Percentiles rank a stretch among this genome's conserved stretches.
These are phyloP conservation scores for Cladophialophora carrionii DNA, from an alignment of 2,329 filamentous ascomycete species.

Conservation along the genomic window DNA sequence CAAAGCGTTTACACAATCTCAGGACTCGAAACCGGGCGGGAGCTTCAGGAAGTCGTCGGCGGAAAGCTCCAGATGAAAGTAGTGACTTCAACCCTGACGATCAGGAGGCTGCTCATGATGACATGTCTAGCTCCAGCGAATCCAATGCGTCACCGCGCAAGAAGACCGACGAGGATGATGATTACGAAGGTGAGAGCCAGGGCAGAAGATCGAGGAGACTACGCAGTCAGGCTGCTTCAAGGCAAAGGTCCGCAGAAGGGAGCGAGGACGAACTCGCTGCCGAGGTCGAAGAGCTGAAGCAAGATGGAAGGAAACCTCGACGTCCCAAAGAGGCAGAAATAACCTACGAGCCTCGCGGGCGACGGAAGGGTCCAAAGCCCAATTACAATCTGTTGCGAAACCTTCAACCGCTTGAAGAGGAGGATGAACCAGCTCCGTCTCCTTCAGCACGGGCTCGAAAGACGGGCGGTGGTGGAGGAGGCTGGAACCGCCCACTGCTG, in stretches of 20 bases:
- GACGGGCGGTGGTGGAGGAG: slow-evolving; percentile 54
- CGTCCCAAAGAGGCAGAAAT: slow-evolving; percentile 40
- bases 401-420: slow-evolving; percentile 68
- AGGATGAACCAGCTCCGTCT: slow-evolving; percentile 70
- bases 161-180: slow-evolving; percentile 48
- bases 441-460: slow-evolving; percentile 68
- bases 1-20: slow-evolving; percentile 40
- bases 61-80: slow-evolving; percentile 57
- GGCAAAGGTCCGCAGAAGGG: slow-evolving; percentile 52
- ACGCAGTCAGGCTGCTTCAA: slow-evolving; percentile 52
- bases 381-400: slow-evolving; percentile 38
- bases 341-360: slow-evolving; percentile 40
- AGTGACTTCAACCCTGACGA: slow-evolving; percentile 66
- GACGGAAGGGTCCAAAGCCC: slow-evolving; percentile 35
- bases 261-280: slow-evolving; percentile 45
- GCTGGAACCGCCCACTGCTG: slow-evolving; percentile 80
- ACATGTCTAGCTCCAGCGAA: slow-evolving; percentile 57
- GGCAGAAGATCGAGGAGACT: slow-evolving; percentile 58
- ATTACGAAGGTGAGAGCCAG: slow-evolving; percentile 51
- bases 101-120: slow-evolving; percentile 61
- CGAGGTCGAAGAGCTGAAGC: slow-evolving; percentile 49
- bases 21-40: slow-evolving; percentile 43
- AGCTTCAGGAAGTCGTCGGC: slow-evolving; percentile 49
- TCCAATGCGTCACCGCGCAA: slow-evolving; percentile 51
- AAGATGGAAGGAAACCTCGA: slow-evolving; percentile 48